Base-by-base conservation (phyloP, 257 asterid species). In the Coffea eugenioides region DNA sequence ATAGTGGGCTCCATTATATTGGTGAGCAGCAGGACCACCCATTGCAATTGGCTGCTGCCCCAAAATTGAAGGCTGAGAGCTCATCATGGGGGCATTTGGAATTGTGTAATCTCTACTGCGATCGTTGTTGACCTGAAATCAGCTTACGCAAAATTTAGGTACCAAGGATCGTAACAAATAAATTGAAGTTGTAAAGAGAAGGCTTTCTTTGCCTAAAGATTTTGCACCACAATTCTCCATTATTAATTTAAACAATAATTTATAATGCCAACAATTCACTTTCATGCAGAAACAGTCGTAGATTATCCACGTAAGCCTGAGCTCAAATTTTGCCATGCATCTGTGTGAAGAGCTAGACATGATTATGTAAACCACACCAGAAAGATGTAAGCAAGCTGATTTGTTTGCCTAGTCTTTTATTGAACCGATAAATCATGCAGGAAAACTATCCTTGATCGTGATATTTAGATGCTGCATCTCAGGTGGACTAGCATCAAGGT, bases 81-180 rank as follows among this genome's bases (percentile, higher is more conserved):
- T 90, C 86, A 91, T 52, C 79, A 86, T 79, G 0, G 96, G 92
- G 68, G 92, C 4, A 79, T 61, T 89, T 69, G 99, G 87, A 70
- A 86, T 88, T 76, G 97, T 96, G 71, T 94, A 96, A 86, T 96
- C 98, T 87, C 98, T 90, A 86, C 98, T 89, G 70, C 98, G 85
- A 79, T 96, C 97, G 48, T 94, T 96, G 84, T 91, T 96, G 57
- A 94, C 89, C 99, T 96, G 92, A 85, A 83, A 86, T 76, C 80
- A 86, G 48, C 46, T 73, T 6, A 12, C 8, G 12, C 41, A 54
- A 41, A 75, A 59, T 59, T 59, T 39, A 48, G 70, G 41, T 9
- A 31, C 13, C 21, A 41, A 13, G 23, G 43, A 8, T 39, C 6
- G 31, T 52, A 69, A 69, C 51, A 8, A 23, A 57, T 13, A 41